Conservation (phyloP, 495 filamentous ascomycete species). For the Schizothecium vesticola region DNA sequence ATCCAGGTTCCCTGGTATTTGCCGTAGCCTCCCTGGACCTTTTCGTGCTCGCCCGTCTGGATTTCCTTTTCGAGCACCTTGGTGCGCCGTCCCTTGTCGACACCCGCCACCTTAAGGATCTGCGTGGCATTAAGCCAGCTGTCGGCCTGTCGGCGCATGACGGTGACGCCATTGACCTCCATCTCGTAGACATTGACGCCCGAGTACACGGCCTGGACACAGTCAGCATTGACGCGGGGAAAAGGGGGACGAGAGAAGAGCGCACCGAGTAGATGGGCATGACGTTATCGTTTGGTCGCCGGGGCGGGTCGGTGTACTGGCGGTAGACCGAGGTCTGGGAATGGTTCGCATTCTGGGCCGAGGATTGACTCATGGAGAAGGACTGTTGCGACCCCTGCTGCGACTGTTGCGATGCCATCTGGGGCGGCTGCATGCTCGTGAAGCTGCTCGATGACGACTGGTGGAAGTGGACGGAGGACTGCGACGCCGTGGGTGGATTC, state of each 20-base stretch:
- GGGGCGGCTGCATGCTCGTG: conserved; percentile 23
- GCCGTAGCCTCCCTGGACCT: conserved; percentile 96
- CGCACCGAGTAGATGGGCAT: conserved; percentile 76
- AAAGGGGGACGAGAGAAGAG: background rate
- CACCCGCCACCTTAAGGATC: conserved; percentile 91
- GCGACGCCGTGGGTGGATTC: conserved; percentile 2
- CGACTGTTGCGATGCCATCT: conserved; percentile 34
- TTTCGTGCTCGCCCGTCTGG: conserved; percentile 89
- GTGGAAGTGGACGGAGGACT: background rate
- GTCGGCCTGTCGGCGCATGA: conserved; percentile 90
- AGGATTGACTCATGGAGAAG: conserved; percentile 45
- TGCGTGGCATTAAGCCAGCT: conserved; percentile 96
- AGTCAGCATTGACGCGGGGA: background rate
- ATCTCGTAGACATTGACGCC: conserved; percentile 95
- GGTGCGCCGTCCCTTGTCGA: conserved; percentile 93
- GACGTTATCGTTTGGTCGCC: conserved; percentile 51
- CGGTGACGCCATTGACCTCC: conserved; percentile 84
- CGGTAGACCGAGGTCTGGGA: conserved; percentile 25
- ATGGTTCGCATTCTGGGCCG: conserved; percentile 26
- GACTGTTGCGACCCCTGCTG: conserved; percentile 47
- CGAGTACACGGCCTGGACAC: conserved; percentile 79
- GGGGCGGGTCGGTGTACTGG: conserved; percentile 39
- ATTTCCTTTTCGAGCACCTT: conserved; percentile 98
- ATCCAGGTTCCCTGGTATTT: conserved; percentile 99
- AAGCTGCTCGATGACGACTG: conserved; percentile 20